Conservation (phyloP, 768 basidiomycete species). For the Hypholoma fasciculare region DNA sequence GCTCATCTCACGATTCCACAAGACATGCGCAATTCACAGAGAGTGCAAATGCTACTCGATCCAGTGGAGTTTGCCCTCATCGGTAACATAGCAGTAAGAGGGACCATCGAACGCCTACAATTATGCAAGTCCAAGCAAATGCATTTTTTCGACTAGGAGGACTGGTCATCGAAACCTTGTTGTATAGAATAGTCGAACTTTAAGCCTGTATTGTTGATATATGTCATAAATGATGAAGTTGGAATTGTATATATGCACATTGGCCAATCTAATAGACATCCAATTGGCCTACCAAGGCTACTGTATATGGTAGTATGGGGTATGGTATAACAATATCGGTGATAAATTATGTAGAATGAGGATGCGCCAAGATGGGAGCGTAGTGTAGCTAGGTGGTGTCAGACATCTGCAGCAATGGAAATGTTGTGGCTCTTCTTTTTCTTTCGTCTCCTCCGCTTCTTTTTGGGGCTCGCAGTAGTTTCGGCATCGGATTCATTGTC, state of each 20-base stretch:
- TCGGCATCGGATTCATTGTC: conserved; percentile 32
- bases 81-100: conserved; percentile 22
- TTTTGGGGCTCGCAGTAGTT: conserved; percentile 37
- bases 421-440: conserved; percentile 45
- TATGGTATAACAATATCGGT: not conserved
- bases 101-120: conserved; percentile 15
- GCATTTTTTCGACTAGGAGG: conserved; percentile 1
- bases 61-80: conserved; percentile 20
- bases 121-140: not conserved
- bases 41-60: conserved; percentile 24
- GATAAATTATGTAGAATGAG: not conserved
- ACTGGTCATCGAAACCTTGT: not conserved
- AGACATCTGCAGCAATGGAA: conserved; percentile 2
- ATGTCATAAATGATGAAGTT: too few relatives aligned
- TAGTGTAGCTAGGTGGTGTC: conserved; percentile 11
- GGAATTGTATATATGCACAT: too few relatives aligned
- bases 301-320: too few relatives aligned
- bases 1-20: conserved; percentile 15
- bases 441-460: conserved; percentile 53
- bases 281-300: too few relatives aligned
- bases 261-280: too few relatives aligned
- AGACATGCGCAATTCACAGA: conserved; percentile 11
- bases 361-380: conserved; percentile 14
- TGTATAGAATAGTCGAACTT: not conserved
- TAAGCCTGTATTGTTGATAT: too few relatives aligned